Percentiles rank a stretch among this genome's conserved stretches.
Conservation (phyloP, 768 basidiomycete genomes). For the Erythrobasidium yunnanense region DNA sequence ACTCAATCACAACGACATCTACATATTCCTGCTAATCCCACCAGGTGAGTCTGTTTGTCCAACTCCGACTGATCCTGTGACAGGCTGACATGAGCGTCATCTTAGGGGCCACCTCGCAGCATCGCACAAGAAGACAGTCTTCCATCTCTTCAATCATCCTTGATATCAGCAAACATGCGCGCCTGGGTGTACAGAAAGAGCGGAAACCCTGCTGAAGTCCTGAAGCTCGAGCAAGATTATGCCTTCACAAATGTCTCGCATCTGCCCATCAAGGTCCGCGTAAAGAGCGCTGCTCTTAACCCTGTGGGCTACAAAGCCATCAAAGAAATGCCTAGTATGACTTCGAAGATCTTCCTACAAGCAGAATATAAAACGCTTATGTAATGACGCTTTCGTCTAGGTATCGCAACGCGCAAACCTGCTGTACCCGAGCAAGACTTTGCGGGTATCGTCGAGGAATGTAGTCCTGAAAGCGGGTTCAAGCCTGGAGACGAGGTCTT, state of each 20-base stretch:
- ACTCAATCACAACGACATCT: no score
- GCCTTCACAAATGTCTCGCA: conserved; percentile 42
- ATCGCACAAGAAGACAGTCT: no score
- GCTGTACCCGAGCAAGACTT: conserved; percentile 55
- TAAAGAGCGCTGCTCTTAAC: conserved; percentile 55
- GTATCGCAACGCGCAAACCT: conserved; percentile 48
- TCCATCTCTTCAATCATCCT: no score
- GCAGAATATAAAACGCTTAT: no score
- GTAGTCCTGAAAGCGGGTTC: conserved; percentile 50
- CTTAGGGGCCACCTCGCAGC: no score
- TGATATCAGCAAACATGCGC: conserved; percentile 26
- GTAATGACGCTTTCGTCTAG: conserved; percentile 49
- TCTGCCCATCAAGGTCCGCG: conserved; percentile 49
- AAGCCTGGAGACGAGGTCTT: conserved; percentile 55
- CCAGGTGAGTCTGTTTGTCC: no score
- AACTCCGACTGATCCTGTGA: no score
- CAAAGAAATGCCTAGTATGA: conserved; percentile 42
- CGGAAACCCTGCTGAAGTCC: conserved; percentile 40
- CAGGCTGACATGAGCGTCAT: no score
- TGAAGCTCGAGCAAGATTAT: conserved; percentile 38
- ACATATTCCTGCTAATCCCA: no score
- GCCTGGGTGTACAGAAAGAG: conserved; percentile 32
- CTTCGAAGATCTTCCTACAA: background rate
- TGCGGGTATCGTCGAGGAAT: conserved; percentile 50
- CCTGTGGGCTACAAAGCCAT: conserved; percentile 43